A percentile compares a stretch with the other conserved stretches of the same genome.
phyloP scores from a whole-genome alignment of 129 eudicot genomes.

The Chrysanthemum lavandulifolium region DNA sequence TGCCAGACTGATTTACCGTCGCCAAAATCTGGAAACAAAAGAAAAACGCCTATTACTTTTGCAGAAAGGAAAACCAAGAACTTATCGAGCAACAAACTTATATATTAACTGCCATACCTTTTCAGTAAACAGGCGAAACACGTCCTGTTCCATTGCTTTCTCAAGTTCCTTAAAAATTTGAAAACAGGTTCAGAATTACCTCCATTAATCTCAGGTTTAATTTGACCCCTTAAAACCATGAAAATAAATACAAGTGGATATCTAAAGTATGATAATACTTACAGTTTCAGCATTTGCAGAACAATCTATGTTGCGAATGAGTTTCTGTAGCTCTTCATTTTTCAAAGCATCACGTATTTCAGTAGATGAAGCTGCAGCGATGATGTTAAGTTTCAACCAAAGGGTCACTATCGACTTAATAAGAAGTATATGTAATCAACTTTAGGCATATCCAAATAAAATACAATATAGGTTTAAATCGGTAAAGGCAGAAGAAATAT shows the following conservation, averaged over 20 bases:
- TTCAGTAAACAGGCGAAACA: conserved; percentile 58
- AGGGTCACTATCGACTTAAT: background rate
- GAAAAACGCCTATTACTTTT: conserved; percentile 18
- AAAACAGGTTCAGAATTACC: conserved; percentile 2
- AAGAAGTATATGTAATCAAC: background rate
- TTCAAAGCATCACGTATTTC: conserved; percentile 73
- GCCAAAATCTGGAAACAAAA: conserved; percentile 40
- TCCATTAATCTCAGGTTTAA: background rate
- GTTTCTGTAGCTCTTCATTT: conserved; percentile 62
- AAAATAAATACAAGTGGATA: background rate
- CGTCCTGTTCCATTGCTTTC: conserved; percentile 71
- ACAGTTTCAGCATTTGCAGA: conserved; percentile 56
- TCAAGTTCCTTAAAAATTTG: conserved; percentile 53
- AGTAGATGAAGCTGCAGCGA: conserved; percentile 58
- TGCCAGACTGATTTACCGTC: conserved; percentile 18
- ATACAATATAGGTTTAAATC: background rate
- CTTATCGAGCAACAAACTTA: background rate
- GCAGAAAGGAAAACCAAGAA: background rate
- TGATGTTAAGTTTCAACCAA: background rate
- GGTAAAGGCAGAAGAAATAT: background rate
- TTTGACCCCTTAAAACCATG: conserved; percentile 8
- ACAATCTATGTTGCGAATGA: conserved; percentile 48
- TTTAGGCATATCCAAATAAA: background rate
- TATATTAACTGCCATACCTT: conserved; percentile 43
- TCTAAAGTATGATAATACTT: conserved; percentile 25